phyloP scores from a whole-genome alignment of 192 early-diverging fungal species.

The Mortierella alpina region DNA sequence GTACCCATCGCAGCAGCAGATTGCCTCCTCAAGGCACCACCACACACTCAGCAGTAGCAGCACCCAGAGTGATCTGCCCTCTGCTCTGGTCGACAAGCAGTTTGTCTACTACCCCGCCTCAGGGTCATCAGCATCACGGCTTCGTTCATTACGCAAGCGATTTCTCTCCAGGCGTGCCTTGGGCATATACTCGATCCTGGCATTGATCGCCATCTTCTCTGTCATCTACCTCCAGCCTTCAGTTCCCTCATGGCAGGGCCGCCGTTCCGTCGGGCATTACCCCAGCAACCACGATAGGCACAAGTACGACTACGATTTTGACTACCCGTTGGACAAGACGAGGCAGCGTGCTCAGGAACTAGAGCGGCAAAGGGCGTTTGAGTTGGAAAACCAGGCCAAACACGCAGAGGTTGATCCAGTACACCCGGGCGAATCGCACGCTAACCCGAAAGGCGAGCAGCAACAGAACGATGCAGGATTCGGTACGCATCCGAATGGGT shows the following conservation, averaged over 20 bases:
- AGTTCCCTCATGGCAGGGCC: slow-evolving; percentile 15
- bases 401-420: too few relatives aligned
- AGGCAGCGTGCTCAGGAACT: slow-evolving; percentile 37
- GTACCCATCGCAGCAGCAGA: neutral
- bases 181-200: slow-evolving; percentile 14
- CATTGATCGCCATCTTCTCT: slow-evolving; percentile 35
- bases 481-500: neutral
- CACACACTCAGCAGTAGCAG: slow-evolving; percentile 40
- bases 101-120: slow-evolving; percentile 37
- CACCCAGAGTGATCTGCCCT: slow-evolving; percentile 42
- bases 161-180: slow-evolving; percentile 19
- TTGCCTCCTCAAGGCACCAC: slow-evolving; percentile 22
- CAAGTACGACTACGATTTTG: slow-evolving; percentile 44
- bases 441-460: neutral
- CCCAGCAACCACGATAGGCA: slow-evolving; percentile 47
- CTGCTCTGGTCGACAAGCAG: slow-evolving; percentile 51
- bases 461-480: neutral
- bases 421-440: too few relatives aligned
- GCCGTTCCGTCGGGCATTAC: slow-evolving; percentile 8
- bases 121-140: slow-evolving; percentile 23
- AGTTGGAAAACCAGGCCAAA: slow-evolving; percentile 1
- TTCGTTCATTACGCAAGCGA: slow-evolving; percentile 37
- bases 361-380: slow-evolving; percentile 29
- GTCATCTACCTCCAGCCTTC: slow-evolving; percentile 37
- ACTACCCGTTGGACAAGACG: slow-evolving; percentile 38